phyloP scores from a whole-genome alignment of 257 asterid species.

The Catharanthus roseus region DNA sequence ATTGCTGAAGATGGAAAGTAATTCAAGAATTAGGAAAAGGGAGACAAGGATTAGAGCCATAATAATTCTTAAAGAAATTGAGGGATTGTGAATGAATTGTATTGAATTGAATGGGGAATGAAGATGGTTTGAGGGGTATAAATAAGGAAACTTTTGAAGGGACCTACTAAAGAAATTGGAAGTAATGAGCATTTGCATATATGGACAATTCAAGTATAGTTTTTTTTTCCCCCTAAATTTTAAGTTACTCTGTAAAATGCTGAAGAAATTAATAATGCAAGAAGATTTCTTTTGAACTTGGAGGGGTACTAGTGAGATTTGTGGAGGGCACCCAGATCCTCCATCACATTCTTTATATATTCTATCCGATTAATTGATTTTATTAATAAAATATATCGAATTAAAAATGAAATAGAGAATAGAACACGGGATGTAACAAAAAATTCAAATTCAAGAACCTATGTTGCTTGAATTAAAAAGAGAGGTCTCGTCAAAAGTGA shows the following conservation, averaged over 20 bases:
- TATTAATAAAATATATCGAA: no score
- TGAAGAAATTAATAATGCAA: neutral
- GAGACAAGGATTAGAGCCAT: conserved; percentile 33
- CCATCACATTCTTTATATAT: no score
- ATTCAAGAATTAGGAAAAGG: conserved; percentile 29
- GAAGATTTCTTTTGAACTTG: neutral
- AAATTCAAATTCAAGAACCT: no score
- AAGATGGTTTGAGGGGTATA: conserved; percentile 25
- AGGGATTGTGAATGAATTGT: neutral
- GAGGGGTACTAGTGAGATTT: no score
- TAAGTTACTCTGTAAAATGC: neutral
- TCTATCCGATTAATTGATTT: no score
- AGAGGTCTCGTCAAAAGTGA: neutral
- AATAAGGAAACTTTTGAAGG: conserved; percentile 37
- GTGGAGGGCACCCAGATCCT: no score
- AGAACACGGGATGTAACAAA: no score
- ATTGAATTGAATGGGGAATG: conserved; percentile 7
- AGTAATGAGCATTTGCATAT: conserved; percentile 28
- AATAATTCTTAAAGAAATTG: neutral
- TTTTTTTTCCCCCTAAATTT: no score
- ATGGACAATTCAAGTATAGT: conserved; percentile 23
- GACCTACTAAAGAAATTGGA: conserved; percentile 29
- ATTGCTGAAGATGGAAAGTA: conserved; percentile 41
- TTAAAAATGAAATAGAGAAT: no score
- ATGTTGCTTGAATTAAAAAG: no score